These are phyloP conservation scores for Trametes gibbosa DNA, from an alignment of 768 basidiomycete genomes.

Conservation along the genomic window DNA sequence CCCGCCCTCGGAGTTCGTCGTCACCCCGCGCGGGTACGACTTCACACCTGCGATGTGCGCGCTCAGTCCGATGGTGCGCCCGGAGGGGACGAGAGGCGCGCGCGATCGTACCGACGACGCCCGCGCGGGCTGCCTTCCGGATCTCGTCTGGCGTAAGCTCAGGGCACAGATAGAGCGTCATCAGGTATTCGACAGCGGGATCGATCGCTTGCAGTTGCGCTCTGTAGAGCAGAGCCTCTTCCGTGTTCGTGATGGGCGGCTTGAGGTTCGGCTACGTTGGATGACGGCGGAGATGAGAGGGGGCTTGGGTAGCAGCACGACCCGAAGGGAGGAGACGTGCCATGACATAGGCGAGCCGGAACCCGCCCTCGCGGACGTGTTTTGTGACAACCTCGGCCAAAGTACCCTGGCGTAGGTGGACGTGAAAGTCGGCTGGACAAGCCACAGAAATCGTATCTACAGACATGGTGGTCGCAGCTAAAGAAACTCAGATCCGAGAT, in stretches of 20 bases:
- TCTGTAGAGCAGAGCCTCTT: constrained; percentile 80
- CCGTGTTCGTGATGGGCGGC: constrained; percentile 83
- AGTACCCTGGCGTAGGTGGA: constrained; percentile 89
- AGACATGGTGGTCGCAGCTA: not conserved
- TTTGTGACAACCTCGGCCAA: constrained; percentile 83
- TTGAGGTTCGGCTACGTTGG: constrained; percentile 79
- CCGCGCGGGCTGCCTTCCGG: constrained; percentile 79
- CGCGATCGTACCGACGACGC: constrained; percentile 55
- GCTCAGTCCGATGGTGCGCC: not conserved
- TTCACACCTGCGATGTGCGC: constrained; percentile 62
- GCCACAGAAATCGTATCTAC: constrained; percentile 40
- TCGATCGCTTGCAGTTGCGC: constrained; percentile 71
- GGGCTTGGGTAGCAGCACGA: not conserved
- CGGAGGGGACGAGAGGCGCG: not conserved
- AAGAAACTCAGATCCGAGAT: not conserved
- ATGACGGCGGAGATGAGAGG: constrained; percentile 1
- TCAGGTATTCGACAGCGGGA: constrained; percentile 79
- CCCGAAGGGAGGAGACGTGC: constrained; percentile 38
- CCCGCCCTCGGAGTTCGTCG: constrained; percentile 94
- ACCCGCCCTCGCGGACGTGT: constrained; percentile 88
- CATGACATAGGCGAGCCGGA: constrained; percentile 95
- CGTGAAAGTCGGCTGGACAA: constrained; percentile 91
- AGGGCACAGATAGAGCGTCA: constrained; percentile 95
- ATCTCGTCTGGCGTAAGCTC: constrained; percentile 90
- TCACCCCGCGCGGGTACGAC: constrained; percentile 95